A percentile compares a stretch with the other conserved stretches of the same genome.
phyloP scores from a whole-genome alignment of 768 basidiomycete species.

The Tricholoma saponaceum region DNA sequence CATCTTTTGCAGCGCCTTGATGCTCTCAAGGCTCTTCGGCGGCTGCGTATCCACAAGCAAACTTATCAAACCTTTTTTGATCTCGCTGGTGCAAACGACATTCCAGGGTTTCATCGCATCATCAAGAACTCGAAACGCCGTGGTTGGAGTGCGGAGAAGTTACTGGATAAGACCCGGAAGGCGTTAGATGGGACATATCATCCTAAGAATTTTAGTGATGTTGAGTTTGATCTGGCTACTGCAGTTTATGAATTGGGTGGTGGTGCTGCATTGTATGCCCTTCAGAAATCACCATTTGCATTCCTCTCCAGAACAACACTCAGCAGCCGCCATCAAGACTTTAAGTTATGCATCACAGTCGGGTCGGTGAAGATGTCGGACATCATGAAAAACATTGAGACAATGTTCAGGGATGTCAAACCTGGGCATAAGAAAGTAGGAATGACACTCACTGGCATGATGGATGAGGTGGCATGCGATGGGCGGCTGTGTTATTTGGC shows the following conservation, averaged over 20 bases:
- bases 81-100: slow-evolving; percentile 13
- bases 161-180: slow-evolving; percentile 12
- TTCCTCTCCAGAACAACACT: slow-evolving; percentile 20
- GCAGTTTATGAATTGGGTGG: slow-evolving; percentile 25
- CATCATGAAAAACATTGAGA: slow-evolving; percentile 22
- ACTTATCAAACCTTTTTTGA: not conserved
- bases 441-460: not conserved
- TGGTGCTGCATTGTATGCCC: slow-evolving; percentile 21
- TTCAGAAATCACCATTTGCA: slow-evolving; percentile 19
- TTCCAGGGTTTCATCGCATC: slow-evolving; percentile 24
- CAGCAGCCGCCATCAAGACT: slow-evolving; percentile 7
- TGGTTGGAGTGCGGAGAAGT: slow-evolving; percentile 9
- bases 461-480: not conserved
- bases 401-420: slow-evolving; percentile 12
- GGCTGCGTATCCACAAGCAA: not conserved
- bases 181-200: slow-evolving; percentile 17
- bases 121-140: slow-evolving; percentile 15
- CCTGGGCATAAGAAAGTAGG: not conserved
- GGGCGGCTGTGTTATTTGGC: not conserved
- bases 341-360: slow-evolving; percentile 11
- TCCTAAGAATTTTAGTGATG: slow-evolving; percentile 14
- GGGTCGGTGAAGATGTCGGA: slow-evolving; percentile 11
- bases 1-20: not conserved
- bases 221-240: slow-evolving; percentile 21
- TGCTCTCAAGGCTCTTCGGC: not conserved